Evolutionary conservation across 148 eudicot species (phyloP).

Genomic region (Vaccinium vitisidaea): DNA sequence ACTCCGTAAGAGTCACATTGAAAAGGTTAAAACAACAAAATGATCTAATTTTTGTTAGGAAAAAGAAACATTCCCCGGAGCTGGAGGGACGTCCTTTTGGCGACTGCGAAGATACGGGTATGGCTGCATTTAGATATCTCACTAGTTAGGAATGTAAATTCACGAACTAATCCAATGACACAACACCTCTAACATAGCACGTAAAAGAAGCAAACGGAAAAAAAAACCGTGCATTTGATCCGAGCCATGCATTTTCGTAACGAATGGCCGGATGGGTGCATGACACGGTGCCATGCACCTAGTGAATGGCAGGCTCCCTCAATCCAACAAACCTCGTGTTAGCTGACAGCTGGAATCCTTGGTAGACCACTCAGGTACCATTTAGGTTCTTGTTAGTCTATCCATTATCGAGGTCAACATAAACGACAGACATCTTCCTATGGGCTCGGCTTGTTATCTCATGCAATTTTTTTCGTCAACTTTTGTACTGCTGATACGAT

Average conservation of each 20-base stretch:
- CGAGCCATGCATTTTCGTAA: background rate
- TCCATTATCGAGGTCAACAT: too few species aligned
- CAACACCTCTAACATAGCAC: background rate
- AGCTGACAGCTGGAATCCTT: too few species aligned
- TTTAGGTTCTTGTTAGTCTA: too few species aligned
- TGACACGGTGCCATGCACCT: too few species aligned
- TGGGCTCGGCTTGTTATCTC: too few species aligned
- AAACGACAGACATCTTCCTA: too few species aligned
- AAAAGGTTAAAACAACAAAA: background rate
- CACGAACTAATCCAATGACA: background rate
- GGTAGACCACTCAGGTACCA: too few species aligned
- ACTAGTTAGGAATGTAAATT: background rate
- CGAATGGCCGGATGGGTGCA: too few species aligned
- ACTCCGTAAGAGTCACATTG: background rate
- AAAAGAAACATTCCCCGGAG: background rate
- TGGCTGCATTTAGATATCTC: conserved; percentile 42
- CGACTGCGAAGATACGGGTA: conserved; percentile 82
- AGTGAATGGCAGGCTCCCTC: too few species aligned
- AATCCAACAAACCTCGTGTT: too few species aligned
- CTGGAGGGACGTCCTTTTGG: conserved; percentile 82
- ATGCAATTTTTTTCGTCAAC: too few species aligned
- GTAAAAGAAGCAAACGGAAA: background rate
- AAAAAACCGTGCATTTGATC: background rate
- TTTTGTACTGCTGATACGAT: too few species aligned
- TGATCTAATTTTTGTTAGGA: background rate